Evolutionary conservation across 345 rosid genomes (phyloP), one percentile per base, ranked within the genome.

Genomic region (Lepidium sativum): DNA sequence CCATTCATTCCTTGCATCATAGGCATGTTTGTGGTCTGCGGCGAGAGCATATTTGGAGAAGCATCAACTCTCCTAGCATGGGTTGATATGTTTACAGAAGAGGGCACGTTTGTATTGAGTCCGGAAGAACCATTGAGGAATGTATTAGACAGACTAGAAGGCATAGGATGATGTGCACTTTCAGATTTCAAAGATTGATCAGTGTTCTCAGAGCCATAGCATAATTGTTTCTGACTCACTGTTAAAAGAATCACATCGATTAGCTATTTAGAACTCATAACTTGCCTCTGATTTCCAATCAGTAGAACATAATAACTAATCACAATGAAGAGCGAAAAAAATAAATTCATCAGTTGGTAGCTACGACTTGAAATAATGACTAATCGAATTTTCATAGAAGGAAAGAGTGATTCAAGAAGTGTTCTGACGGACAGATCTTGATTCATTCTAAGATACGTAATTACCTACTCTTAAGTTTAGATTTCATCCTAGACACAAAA

Each of bases 1-100:
- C 96, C 92, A 78, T 90, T 90, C 51, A 90, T 71, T 73, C 89
- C 96, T 57, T 80, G 91, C 77, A 86, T 80, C 74, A 95, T 70
- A 63, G 80, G 85, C 70, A 86, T 76, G 75, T 79, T 87, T 70
- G 91, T 71, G 77, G 72, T 73, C 71, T 88, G 97, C 7, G 82
- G 76, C 60, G 91, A 75, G 71, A 87, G 74, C 81, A 90, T 78
- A 77, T 68, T 81, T 23, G 81, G 67, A 29, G 80, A 72, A 35
- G 80, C 73, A 80, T 86, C 89, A 64, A 84, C 83, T 77, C 92
- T 79, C 54, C 79, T 75, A 44, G 82, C 63, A 71, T 80, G 95
- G 9, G 87, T 79, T 69, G 96, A 76, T 68, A 94, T 81, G 58
- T 83, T 89, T 63, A 86, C 79, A 54, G 83, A 75, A 72, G 86